These are phyloP conservation scores for Atalantia buxifolia DNA, from an alignment of 345 rosid genomes.

Conservation along the genomic window DNA sequence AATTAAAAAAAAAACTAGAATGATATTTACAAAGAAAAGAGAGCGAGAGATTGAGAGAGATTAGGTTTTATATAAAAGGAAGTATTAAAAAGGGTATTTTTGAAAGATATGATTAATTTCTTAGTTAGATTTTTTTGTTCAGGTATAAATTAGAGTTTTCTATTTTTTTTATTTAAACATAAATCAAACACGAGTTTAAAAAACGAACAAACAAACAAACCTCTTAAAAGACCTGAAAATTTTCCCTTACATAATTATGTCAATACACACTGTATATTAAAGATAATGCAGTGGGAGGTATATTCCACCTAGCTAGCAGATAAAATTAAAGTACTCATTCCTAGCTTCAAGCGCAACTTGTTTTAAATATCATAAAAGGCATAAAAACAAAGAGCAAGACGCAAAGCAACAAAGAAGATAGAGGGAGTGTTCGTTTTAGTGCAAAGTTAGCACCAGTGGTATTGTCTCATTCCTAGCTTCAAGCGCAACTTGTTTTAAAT, in stretches of 20 bases:
- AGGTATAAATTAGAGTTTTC: too few relatives aligned
- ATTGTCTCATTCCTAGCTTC: neutral
- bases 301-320: slow-evolving; percentile 9
- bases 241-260: too few relatives aligned
- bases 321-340: neutral
- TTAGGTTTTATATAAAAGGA: too few relatives aligned
- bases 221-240: too few relatives aligned
- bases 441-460: neutral
- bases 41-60: too few relatives aligned
- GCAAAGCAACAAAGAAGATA: neutral
- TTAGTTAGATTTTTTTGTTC: too few relatives aligned
- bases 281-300: neutral
- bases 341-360: neutral
- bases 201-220: rapidly evolving
- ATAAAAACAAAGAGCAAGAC: neutral
- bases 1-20: too few relatives aligned
- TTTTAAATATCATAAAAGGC: neutral
- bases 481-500: neutral
- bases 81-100: too few relatives aligned
- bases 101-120: too few relatives aligned
- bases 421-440: neutral
- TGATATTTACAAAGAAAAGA: too few relatives aligned
- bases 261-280: neutral
- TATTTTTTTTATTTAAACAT: too few relatives aligned
- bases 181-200: too few relatives aligned